Evolutionary conservation across 306 rosid species (phyloP), one percentile per base, ranked within the genome.

Genomic region (Leucaena leucocephala): DNA sequence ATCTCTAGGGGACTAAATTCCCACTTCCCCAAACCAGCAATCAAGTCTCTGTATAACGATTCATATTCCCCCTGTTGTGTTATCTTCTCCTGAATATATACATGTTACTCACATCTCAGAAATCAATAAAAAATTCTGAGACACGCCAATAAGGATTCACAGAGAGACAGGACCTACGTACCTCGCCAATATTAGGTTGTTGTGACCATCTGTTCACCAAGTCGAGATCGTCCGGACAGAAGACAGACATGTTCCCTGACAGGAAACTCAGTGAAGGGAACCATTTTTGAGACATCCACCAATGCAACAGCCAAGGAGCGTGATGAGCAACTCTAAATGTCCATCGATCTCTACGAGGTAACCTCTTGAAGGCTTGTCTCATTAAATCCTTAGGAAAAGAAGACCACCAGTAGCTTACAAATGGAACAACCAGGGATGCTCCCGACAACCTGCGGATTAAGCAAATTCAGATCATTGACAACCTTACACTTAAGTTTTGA

Each of bases 241-340:
- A 83, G 69, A 73, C 9, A 55, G 14, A 75, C 36, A 22, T 50
- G 22, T n/a, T 78, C 50, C 58, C 80, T 0, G 78, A 15, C 17
- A 52, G n/a, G 16, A 88, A 11, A 65, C 81, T 83, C 43, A 90
- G 76, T 6, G 93, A 52, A 80, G 94, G 86, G 82, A 91, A 88
- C 90, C 91, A 87, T 85, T 83, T 91, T 57, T 90, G 97, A 11
- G 94, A 90, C 90, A 86, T 88, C 96, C 96, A 94, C 97, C 96
- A 86, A 64, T 94, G 48, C 68, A 83, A 77, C 43, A 94, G 82
- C 94, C 97, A 90, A 81, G 98, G 96, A 13, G 89, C 74, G 48
- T 86, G 63, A 85, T 75, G 96, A 38, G 96, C 93, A 78, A 94
- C 86, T 42, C 75, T 69, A 57, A 88, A 87, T 12, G 90, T 76